Percentiles rank a stretch among this genome's conserved stretches.
These are phyloP conservation scores for Daldinia grandis DNA, from an alignment of 495 filamentous ascomycete species.

Conservation along the genomic window DNA sequence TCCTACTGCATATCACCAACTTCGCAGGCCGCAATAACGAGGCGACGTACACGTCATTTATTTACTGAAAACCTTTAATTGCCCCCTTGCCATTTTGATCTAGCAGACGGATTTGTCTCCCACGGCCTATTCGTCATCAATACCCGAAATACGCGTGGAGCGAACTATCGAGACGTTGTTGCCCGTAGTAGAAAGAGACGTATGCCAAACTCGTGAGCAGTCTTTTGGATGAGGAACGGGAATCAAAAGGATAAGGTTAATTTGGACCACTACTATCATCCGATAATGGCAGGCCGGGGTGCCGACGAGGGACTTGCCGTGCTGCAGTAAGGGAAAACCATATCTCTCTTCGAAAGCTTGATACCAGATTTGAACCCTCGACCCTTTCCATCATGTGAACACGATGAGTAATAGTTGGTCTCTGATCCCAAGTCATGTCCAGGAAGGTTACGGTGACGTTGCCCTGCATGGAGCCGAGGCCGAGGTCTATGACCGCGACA, in stretches of 20 bases:
- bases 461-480: background rate
- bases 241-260: background rate
- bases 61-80: background rate
- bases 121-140: background rate
- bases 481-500: background rate
- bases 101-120: background rate
- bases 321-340: background rate
- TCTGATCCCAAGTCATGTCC: background rate
- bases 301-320: background rate
- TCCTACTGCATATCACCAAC: background rate
- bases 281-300: background rate
- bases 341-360: background rate
- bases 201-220: background rate
- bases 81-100: background rate
- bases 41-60: slow-evolving; percentile 1
- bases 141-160: background rate
- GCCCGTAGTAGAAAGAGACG: background rate
- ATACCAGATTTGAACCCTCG: background rate
- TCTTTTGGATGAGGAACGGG: background rate
- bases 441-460: background rate
- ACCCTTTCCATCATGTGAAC: background rate
- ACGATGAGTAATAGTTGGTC: too few relatives aligned
- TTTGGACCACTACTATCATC: background rate
- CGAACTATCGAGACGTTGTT: background rate
- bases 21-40: background rate